Base-by-base conservation (phyloP, 257 asterid species). In the Ilex asprella region DNA sequence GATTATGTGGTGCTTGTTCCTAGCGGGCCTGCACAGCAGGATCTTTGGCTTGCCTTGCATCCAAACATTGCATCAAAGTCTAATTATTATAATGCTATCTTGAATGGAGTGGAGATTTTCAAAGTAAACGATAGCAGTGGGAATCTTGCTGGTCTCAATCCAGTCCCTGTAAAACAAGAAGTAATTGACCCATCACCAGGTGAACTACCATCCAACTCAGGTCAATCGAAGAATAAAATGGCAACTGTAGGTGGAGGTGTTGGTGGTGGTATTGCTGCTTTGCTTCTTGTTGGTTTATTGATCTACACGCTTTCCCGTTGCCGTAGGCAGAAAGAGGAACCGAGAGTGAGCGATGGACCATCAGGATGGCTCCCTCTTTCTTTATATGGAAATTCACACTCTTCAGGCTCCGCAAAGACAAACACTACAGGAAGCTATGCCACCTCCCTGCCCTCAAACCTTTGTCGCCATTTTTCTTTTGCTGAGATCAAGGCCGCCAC, bases 361-460 rank as follows among this genome's bases (percentile, higher is more conserved):
- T 66, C 71, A 12, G 97, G 94, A 50, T 86, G 97, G 95, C 95
- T 89, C 53, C 95, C 97, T 57, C 73, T 89, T 61, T 84, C 97
- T 27, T 75, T 89, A 56, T 89, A 89, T 47, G 95, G 95, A 59
- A 89, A 89, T 67, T 89, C 97, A 14, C 95, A 84, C 66, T 66
- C 95, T 60, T 74, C 95, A 0, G 83, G 85, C 59, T 86, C 94
- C 49, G 79, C 78, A 12, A 86, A 86, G 82, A 89, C 94, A 12
- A 85, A 75, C 84, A 84, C 94, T 60, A 89, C 91, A 0, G 94
- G 95, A 50, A 86, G 97, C 64, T 78, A 86, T 12, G 79, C 88
- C 55, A 86, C 97, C 65, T 86, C 97, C 68, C 94, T 89, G 46
- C 95, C 97, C 8, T 78, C 95, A 30, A 89, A 86, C 63, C 89